phyloP scores from a whole-genome alignment of 1,284 basidiomycete genomes.

The Laetiporus sulphureus region DNA sequence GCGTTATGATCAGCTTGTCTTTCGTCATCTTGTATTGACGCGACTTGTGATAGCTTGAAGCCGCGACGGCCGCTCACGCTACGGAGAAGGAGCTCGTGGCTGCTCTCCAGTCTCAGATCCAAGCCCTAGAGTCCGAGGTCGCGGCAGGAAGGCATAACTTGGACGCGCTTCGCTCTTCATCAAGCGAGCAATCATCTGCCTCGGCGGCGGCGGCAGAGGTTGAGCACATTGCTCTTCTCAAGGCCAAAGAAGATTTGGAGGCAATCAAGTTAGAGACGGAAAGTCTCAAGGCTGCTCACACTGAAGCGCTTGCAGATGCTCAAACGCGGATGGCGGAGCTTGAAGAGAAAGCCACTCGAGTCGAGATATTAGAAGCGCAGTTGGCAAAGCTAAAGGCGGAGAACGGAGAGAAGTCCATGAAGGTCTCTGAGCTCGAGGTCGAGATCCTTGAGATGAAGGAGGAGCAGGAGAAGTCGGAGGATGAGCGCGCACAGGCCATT shows the following conservation, averaged over 20 bases:
- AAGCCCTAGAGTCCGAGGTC: slow-evolving; percentile 45
- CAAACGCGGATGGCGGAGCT: slow-evolving; percentile 37
- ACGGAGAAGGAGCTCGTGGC: slow-evolving; percentile 40
- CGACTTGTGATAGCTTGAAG: slow-evolving; percentile 47
- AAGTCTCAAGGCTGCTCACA: slow-evolving; percentile 44
- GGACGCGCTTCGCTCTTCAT: slow-evolving; percentile 40
- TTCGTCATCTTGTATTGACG: no score
- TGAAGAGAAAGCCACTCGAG: slow-evolving; percentile 38
- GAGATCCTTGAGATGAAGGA: slow-evolving; percentile 76
- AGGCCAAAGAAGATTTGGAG: slow-evolving; percentile 57
- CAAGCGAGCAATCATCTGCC: slow-evolving; percentile 36
- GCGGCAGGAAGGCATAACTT: slow-evolving; percentile 45
- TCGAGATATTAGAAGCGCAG: slow-evolving; percentile 44
- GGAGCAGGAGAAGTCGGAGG: slow-evolving; percentile 57
- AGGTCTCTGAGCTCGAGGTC: slow-evolving; percentile 73
- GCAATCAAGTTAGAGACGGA: slow-evolving; percentile 48
- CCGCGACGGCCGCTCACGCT: slow-evolving; percentile 33
- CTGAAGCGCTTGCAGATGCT: slow-evolving; percentile 40
- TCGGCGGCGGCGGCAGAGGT: slow-evolving; percentile 43
- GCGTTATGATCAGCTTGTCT: no score
- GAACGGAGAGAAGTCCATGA: slow-evolving; percentile 68
- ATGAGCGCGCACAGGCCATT: slow-evolving; percentile 42
- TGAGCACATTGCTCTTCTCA: slow-evolving; percentile 58
- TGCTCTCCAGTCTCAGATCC: slow-evolving; percentile 43
- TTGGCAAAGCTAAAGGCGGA: slow-evolving; percentile 52